A percentile compares a stretch with the other conserved stretches of the same genome.
Conservation (phyloP, 495 filamentous ascomycete genomes). For the Friedmanniomyces endolithicus region DNA sequence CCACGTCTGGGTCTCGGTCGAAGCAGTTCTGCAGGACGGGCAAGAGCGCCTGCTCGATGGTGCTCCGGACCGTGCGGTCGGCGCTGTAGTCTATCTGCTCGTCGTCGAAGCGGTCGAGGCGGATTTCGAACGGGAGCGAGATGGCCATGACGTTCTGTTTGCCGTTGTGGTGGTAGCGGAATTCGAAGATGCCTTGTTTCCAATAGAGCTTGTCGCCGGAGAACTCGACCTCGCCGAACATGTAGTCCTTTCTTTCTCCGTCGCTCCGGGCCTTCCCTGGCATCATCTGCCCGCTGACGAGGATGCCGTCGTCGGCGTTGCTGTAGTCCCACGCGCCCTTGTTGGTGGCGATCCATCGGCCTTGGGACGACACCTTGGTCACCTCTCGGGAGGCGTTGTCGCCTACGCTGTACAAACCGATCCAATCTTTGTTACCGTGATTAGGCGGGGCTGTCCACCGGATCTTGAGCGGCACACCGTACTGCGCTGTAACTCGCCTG, state of each 20-base stretch:
- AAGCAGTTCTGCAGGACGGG: conserved; percentile 83
- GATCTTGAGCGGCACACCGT: conserved; percentile 81
- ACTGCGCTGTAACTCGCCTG: conserved; percentile 69
- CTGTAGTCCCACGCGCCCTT: conserved; percentile 64
- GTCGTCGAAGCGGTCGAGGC: conserved; percentile 63
- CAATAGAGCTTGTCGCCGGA: conserved; percentile 92
- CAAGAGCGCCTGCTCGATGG: conserved; percentile 62
- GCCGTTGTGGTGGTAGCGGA: conserved; percentile 91
- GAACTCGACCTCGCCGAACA: conserved; percentile 74
- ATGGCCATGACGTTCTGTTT: conserved; percentile 95
- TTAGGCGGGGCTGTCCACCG: conserved; percentile 85
- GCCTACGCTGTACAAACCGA: conserved; percentile 85
- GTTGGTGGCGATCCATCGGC: conserved; percentile 78
- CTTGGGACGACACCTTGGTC: conserved; percentile 72
- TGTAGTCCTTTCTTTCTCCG: conserved; percentile 37
- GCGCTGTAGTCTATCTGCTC: conserved; percentile 42
- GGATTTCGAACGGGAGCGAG: conserved; percentile 83
- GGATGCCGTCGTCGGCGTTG: conserved; percentile 64
- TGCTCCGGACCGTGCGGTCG: conserved; percentile 33
- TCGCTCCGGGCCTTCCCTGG: conserved; percentile 36
- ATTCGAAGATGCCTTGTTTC: conserved; percentile 89
- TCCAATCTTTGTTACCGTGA: conserved; percentile 89
- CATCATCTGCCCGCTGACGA: conserved; percentile 50
- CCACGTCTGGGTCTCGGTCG: conserved; percentile 82
- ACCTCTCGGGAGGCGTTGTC: conserved; percentile 79